phyloP scores from a whole-genome alignment of 2,329 filamentous ascomycete species.

The Colletotrichum chrysophilum region DNA sequence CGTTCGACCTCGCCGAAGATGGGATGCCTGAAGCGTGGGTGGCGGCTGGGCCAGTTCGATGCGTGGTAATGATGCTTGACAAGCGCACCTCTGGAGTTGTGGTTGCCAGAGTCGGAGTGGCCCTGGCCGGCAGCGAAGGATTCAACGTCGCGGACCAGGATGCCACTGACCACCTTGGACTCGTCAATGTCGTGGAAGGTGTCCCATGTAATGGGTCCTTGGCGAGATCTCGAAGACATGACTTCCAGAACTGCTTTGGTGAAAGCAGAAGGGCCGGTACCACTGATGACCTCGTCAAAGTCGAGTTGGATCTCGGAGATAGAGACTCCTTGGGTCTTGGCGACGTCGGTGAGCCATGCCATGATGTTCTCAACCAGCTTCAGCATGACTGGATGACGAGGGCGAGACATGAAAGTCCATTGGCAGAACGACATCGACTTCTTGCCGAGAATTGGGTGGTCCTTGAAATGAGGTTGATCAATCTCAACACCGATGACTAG shows the following conservation, averaged over 20 bases:
- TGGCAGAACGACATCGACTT: slow-evolving; percentile 77
- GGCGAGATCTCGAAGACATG: slow-evolving; percentile 50
- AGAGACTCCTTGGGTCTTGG: slow-evolving; percentile 61
- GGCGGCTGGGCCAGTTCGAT: slow-evolving; percentile 71
- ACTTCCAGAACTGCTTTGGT: slow-evolving; percentile 68
- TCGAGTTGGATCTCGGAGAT: slow-evolving; percentile 68
- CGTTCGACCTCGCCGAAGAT: slow-evolving; percentile 73
- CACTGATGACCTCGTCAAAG: slow-evolving; percentile 75
- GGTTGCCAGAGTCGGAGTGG: slow-evolving; percentile 75
- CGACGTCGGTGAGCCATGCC: slow-evolving; percentile 65
- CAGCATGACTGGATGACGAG: slow-evolving; percentile 71
- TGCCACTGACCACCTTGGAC: slow-evolving; percentile 67
- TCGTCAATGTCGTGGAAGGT: slow-evolving; percentile 70
- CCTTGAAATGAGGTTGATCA: slow-evolving; percentile 68
- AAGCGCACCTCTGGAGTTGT: slow-evolving; percentile 68
- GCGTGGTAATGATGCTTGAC: slow-evolving; percentile 80
- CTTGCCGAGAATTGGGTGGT: slow-evolving; percentile 69
- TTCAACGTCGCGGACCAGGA: slow-evolving; percentile 73
- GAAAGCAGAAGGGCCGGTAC: slow-evolving; percentile 76
- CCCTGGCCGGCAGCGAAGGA: slow-evolving; percentile 77
- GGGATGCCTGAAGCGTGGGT: slow-evolving; percentile 71
- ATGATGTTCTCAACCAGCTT: slow-evolving; percentile 72
- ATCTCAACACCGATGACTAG: slow-evolving; percentile 76
- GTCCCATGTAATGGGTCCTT: slow-evolving; percentile 59
- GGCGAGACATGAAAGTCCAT: slow-evolving; percentile 77